Evolutionary conservation across 1,284 basidiomycete species (phyloP).

Genomic region (Rhodotorula sp.): DNA sequence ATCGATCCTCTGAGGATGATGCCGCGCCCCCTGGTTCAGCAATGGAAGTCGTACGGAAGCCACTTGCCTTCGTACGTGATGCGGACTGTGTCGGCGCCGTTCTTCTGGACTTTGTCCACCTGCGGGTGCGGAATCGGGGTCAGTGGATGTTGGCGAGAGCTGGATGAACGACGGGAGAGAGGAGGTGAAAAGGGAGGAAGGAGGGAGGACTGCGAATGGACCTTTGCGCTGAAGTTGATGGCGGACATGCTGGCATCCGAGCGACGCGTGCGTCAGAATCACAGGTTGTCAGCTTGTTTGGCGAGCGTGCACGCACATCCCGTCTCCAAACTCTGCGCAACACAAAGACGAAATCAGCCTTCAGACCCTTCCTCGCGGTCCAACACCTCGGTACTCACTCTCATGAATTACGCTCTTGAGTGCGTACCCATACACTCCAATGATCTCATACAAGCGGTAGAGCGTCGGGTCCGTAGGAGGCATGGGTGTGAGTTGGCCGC

Average conservation of each 20-base stretch:
- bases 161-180: no score
- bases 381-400: background rate
- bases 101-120: slow-evolving; percentile 55
- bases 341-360: background rate
- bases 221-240: slow-evolving; percentile 63
- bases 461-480: slow-evolving; percentile 76
- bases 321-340: background rate
- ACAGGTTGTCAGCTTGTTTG: no score
- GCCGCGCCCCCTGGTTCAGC: no score
- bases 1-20: no score
- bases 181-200: slow-evolving; percentile 44
- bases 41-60: slow-evolving; percentile 14
- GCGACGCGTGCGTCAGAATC: background rate
- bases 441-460: slow-evolving; percentile 71
- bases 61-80: slow-evolving; percentile 24
- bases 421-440: background rate
- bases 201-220: no score
- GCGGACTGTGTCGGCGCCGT: slow-evolving; percentile 14
- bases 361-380: background rate
- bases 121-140: slow-evolving; percentile 64
- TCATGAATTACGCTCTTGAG: background rate
- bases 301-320: no score
- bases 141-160: background rate
- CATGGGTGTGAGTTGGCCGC: slow-evolving; percentile 57
- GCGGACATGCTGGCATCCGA: slow-evolving; percentile 73